Percentiles rank a stretch among this genome's conserved stretches.
Evolutionary conservation across 192 early-diverging fungal species (phyloP).

Genomic region (Backusella luteola): DNA sequence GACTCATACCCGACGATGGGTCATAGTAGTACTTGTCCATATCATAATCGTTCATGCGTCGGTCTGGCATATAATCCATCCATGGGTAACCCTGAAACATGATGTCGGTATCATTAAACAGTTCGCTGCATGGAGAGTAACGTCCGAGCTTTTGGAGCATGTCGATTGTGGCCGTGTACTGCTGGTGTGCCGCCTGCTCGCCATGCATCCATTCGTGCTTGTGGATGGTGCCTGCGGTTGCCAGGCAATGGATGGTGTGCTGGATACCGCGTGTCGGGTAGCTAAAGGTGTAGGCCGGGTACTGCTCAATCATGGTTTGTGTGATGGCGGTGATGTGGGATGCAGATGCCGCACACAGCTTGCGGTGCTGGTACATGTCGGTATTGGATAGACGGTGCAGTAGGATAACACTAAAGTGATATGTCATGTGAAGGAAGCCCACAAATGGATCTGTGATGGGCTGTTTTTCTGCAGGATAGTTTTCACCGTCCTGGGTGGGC

Average conservation of each 20-base stretch:
- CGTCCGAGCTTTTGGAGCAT: neutral
- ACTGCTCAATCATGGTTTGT: constrained; percentile 41
- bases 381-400: constrained; percentile 40
- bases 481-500: constrained; percentile 23
- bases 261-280: constrained; percentile 53
- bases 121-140: constrained; percentile 8
- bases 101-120: neutral
- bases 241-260: constrained; percentile 50
- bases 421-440: constrained; percentile 55
- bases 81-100: neutral
- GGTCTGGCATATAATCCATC: neutral
- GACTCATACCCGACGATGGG: constrained; percentile 10
- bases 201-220: constrained; percentile 15
- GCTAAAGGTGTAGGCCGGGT: constrained; percentile 39
- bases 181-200: constrained; percentile 12
- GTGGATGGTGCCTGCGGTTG: constrained; percentile 51
- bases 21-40: neutral
- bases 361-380: constrained; percentile 38
- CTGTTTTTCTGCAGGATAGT: constrained; percentile 32
- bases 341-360: constrained; percentile 49
- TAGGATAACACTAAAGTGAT: constrained; percentile 48
- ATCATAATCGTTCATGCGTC: neutral
- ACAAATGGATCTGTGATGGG: constrained; percentile 39
- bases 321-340: constrained; percentile 52
- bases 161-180: neutral